Evolutionary conservation across 805 yeast genomes (phyloP), one percentile per base, ranked within the genome.

Genomic region (Isabelozyma heimii): DNA sequence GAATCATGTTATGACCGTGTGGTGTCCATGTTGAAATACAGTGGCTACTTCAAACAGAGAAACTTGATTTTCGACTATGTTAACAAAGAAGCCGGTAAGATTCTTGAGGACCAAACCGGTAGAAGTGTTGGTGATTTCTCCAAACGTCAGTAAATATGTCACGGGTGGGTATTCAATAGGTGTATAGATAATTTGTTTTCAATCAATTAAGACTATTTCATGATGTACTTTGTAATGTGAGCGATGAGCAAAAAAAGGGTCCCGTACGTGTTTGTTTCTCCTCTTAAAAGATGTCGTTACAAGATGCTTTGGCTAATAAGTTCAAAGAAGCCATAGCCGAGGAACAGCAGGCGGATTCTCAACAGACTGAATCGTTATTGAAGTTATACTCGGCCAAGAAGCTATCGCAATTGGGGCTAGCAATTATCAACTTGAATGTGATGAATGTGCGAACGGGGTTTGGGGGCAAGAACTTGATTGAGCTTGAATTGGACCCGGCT

Each of bases 391-490:
- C 92, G 0, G 82, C 91, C 1, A 85, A 85, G 60, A 75, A 76
- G 47, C 72, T 92, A n/a, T 86, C 86, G 0, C 67, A 72, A 9
- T 75, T 80, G 46, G 97, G 97, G 0, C 70, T 88, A 24, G 97
- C 97, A 0, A 72, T 89, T 4, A 63, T 83, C 43, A 88, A 91
- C 63, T 70, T 92, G 43, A 62, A 69, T 0, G 69, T 86, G 12
- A 76, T 77, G n/a, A 81, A 82, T 47, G 66, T 87, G 2, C 73
- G 86, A 47, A 86, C 91, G 0, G 96, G 96, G 0, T 68, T 89
- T 8, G 95, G 89, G 13, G 97, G 97, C 1, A 81, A 84, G 49
- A 72, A 83, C 1, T 71, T 85, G 5, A 56, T 89, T 12, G 96
- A 89, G 53, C 65, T 92, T 46, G 72, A 58, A 14, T 68, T 73